Evolutionary conservation across 345 rosid species (phyloP).

Genomic region (Eucalyptus pumila): DNA sequence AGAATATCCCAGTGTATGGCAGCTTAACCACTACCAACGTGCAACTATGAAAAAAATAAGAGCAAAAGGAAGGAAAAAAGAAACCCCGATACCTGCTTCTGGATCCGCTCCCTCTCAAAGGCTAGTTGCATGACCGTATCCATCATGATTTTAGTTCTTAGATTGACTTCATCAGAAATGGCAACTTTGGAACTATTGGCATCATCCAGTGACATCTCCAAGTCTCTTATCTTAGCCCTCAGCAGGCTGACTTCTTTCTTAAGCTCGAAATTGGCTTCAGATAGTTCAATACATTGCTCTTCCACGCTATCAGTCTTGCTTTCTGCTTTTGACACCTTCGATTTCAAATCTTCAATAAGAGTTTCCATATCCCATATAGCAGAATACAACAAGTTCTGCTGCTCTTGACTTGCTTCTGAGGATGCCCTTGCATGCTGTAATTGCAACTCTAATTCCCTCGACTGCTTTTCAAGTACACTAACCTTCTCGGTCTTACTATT

Average conservation of each 20-base stretch:
- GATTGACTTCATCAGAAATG: constrained; percentile 51
- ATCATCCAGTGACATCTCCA: constrained; percentile 49
- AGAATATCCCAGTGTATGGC: neutral
- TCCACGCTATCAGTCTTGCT: constrained; percentile 53
- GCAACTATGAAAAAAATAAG: neutral
- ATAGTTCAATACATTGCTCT: constrained; percentile 59
- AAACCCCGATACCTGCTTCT: constrained; percentile 48
- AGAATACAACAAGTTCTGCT: constrained; percentile 84
- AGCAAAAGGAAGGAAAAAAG: neutral
- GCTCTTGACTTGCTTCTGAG: constrained; percentile 82
- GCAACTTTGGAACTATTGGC: constrained; percentile 35
- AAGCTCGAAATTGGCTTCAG: constrained; percentile 54
- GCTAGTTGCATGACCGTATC: constrained; percentile 64
- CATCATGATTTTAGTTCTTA: constrained; percentile 46
- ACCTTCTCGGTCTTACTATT: constrained; percentile 57
- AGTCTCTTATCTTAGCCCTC: constrained; percentile 32
- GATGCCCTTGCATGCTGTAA: constrained; percentile 62
- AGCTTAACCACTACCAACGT: neutral
- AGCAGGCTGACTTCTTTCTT: constrained; percentile 36
- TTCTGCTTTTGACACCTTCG: constrained; percentile 89
- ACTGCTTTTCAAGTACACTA: constrained; percentile 72
- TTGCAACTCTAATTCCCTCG: constrained; percentile 58
- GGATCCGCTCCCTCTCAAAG: constrained; percentile 65
- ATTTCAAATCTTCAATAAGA: constrained; percentile 80
- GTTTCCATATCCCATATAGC: constrained; percentile 99